Conservation (phyloP, 75 land plant genomes). For the Picea sitchensis region DNA sequence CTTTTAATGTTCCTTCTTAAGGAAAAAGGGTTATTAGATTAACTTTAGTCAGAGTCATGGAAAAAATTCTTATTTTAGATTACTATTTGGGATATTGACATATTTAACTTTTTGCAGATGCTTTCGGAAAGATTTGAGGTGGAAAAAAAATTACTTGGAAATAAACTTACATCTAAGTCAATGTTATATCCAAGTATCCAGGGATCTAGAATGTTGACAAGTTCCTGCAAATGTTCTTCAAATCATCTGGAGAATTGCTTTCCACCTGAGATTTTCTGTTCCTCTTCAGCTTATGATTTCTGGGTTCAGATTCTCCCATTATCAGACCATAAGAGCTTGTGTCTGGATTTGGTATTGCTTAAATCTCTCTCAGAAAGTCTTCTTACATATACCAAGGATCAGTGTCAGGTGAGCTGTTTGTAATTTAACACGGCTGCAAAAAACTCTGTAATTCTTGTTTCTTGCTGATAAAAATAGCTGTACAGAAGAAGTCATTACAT, state of each 20-base stretch:
- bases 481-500: neutral
- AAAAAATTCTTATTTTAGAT: neutral
- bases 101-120: conserved; percentile 25
- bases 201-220: neutral
- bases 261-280: conserved; percentile 22
- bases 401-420: conserved; percentile 7
- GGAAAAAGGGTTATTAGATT: neutral
- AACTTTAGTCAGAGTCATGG: neutral
- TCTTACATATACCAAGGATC: conserved; percentile 13
- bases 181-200: neutral
- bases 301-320: conserved; percentile 52
- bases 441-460: neutral
- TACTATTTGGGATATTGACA: neutral
- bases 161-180: neutral
- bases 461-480: neutral
- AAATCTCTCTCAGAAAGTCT: conserved; percentile 24
- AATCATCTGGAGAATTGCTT: conserved; percentile 6
- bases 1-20: neutral
- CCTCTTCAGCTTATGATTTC: conserved; percentile 23
- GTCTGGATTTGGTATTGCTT: conserved; percentile 52
- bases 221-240: neutral
- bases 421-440: neutral
- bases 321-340: conserved; percentile 35
- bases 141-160: conserved; percentile 29
- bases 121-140: conserved; percentile 44